Base-by-base conservation (phyloP, 495 filamentous ascomycete species). In the Penicillium coprophilum region DNA sequence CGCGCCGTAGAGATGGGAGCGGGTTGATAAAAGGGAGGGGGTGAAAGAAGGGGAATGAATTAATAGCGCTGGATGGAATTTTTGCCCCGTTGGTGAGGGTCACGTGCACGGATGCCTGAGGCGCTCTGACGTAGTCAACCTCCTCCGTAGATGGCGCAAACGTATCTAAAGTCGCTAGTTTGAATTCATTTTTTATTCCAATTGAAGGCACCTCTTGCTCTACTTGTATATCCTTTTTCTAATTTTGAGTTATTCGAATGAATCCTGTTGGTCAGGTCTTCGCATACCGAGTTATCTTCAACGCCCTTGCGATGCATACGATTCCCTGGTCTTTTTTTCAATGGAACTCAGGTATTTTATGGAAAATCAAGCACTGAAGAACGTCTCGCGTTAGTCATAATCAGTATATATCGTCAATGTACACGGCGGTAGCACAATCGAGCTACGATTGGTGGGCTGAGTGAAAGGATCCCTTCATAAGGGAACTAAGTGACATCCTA, bases 401-500 rank as follows among this genome's bases (percentile, higher is more conserved):
- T 50, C 10, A 40, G 21, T 17, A 43, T 41, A 49, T 41, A 50
- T 53, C 27, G n/a, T 48, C 50, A 43, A 41, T 23, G 21, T 58
- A 43, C 34, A 54, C 1, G n/a, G 41, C 43, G 32, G n/a, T 49
- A 30, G 40, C 8, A 2, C 7, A 17, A 38, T 39, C 41, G 31
- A 31, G 41, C 23, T 32, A 23, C 11, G 12, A 6, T 50, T 13
- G 15, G 28, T 11, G 27, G 23, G 28, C 6, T 24, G 15, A 6
- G 23, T 19, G 12, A n/a, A 21, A 13, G 5, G 6, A 1, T 7
- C 12, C 40, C 54, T 46, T 72, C 67, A 82, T 48, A 92, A 48
- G n/a, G 89, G 90, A 58, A 95, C 70, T 34, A 96, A 79, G 79
- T 95, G 90, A 68, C 93, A 97, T 31, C 93, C 93, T 56, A 97